Percentiles rank a stretch among this genome's conserved stretches.
These are phyloP conservation scores for Leucocoprinus sp. DNA, from an alignment of 768 basidiomycete species.

Conservation along the genomic window DNA sequence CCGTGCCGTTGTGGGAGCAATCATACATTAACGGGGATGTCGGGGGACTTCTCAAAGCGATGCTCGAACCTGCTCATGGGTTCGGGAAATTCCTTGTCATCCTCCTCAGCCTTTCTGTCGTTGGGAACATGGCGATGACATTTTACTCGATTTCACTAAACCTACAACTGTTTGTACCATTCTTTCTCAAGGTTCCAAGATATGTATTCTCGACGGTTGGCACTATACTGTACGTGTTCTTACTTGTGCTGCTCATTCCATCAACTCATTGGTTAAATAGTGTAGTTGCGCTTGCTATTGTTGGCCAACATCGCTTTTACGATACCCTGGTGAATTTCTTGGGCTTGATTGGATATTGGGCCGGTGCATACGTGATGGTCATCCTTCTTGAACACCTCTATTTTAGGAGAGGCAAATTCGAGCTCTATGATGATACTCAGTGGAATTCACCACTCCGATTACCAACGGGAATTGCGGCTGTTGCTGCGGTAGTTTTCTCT, in stretches of 20 bases:
- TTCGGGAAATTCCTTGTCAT: slow-evolving; percentile 80
- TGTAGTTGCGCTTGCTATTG: slow-evolving; percentile 66
- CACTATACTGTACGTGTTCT: slow-evolving; percentile 52
- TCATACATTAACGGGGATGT: slow-evolving; percentile 53
- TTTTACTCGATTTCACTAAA: slow-evolving; percentile 76
- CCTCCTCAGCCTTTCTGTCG: slow-evolving; percentile 72
- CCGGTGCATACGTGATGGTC: slow-evolving; percentile 51
- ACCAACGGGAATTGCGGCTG: slow-evolving; percentile 62
- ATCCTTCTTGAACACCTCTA: slow-evolving; percentile 61
- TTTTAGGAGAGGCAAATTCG: slow-evolving; percentile 48
- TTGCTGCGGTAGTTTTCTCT: slow-evolving; percentile 42
- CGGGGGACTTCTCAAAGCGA: slow-evolving; percentile 64
- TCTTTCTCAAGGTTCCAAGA: slow-evolving; percentile 52
- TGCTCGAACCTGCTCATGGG: slow-evolving; percentile 59
- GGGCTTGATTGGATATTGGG: slow-evolving; percentile 65
- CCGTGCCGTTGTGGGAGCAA: slow-evolving; percentile 51
- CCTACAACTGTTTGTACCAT: slow-evolving; percentile 62
- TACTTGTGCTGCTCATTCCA: background rate
- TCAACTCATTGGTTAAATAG: slow-evolving; percentile 25
- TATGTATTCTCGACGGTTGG: slow-evolving; percentile 70
- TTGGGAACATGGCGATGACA: slow-evolving; percentile 74
- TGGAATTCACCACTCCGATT: slow-evolving; percentile 54
- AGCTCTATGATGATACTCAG: slow-evolving; percentile 39
- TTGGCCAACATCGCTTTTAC: slow-evolving; percentile 69
- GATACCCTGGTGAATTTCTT: slow-evolving; percentile 66